These are phyloP conservation scores for Apophysomyces ossiformis DNA, from an alignment of 371 early-diverging fungal genomes.

Conservation along the genomic window DNA sequence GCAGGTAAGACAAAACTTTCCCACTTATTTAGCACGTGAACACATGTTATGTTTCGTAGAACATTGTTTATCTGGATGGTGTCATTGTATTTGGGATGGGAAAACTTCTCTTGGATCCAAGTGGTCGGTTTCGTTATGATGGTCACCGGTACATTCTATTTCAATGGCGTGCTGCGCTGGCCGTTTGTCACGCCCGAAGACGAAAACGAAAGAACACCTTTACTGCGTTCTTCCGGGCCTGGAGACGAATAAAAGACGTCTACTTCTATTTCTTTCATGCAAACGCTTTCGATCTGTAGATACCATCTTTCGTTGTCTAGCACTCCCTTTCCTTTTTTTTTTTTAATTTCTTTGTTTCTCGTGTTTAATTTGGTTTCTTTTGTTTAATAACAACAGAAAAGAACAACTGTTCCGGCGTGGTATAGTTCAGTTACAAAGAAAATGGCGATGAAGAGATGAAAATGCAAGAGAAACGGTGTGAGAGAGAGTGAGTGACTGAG, in stretches of 20 bases:
- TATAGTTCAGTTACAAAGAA: neutral
- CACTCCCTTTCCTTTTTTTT: neutral
- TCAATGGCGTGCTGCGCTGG: constrained; percentile 80
- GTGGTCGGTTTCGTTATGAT: constrained; percentile 83
- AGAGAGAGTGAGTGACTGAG: neutral
- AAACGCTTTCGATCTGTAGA: constrained; percentile 5
- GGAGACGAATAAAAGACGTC: constrained; percentile 9
- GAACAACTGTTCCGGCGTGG: constrained; percentile 3
- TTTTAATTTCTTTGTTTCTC: neutral
- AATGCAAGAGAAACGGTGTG: neutral
- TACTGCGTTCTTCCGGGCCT: constrained; percentile 22
- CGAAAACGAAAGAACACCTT: constrained; percentile 35
- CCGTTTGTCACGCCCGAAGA: constrained; percentile 36
- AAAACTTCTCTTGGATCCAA: constrained; percentile 88
- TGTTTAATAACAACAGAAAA: neutral
- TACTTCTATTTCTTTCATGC: neutral
- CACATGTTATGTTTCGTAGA: constrained; percentile 37
- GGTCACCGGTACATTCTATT: constrained; percentile 90
- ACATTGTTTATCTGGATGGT: constrained; percentile 96
- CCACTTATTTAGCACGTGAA: neutral
- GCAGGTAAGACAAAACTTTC: constrained; percentile 52
- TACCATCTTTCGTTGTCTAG: neutral
- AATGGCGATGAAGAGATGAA: neutral
- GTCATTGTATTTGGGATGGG: constrained; percentile 91
- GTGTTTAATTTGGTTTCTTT: neutral